Conservation (phyloP, 176 grass and related monocot species). For the Alloteropsis semialata region DNA sequence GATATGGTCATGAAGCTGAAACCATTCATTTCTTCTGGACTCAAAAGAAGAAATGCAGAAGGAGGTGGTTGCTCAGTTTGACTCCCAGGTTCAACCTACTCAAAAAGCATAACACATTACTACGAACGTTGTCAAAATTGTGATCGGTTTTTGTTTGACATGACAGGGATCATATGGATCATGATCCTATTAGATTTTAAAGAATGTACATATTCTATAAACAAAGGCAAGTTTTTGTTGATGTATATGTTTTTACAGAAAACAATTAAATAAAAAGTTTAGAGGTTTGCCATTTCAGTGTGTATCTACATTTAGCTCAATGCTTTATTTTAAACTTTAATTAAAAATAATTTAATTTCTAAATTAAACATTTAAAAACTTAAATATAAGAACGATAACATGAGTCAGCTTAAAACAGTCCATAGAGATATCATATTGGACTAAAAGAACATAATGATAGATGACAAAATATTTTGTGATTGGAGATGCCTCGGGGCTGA, state of each 20-base stretch:
- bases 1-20: slow-evolving; percentile 88
- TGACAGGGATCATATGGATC: neutral
- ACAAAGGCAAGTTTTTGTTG: neutral
- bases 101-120: slow-evolving; percentile 18
- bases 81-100: slow-evolving; percentile 95
- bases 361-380: neutral
- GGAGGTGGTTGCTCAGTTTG: slow-evolving; percentile 97
- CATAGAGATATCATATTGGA: neutral
- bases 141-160: neutral
- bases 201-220: neutral
- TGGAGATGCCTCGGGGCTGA: no score
- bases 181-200: neutral
- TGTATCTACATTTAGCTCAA: neutral
- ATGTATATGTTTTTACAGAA: neutral
- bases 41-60: slow-evolving; percentile 80
- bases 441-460: neutral
- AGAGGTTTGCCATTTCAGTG: neutral
- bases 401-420: neutral
- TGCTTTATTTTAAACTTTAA: neutral
- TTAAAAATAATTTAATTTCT: neutral
- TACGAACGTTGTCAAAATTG: neutral
- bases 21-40: slow-evolving; percentile 75
- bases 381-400: neutral
- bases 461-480: neutral
- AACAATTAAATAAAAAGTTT: neutral